A percentile compares a stretch with the other conserved stretches of the same genome.
These are phyloP conservation scores for Boletus rubropictus DNA, from an alignment of 768 basidiomycete species.

Conservation along the genomic window DNA sequence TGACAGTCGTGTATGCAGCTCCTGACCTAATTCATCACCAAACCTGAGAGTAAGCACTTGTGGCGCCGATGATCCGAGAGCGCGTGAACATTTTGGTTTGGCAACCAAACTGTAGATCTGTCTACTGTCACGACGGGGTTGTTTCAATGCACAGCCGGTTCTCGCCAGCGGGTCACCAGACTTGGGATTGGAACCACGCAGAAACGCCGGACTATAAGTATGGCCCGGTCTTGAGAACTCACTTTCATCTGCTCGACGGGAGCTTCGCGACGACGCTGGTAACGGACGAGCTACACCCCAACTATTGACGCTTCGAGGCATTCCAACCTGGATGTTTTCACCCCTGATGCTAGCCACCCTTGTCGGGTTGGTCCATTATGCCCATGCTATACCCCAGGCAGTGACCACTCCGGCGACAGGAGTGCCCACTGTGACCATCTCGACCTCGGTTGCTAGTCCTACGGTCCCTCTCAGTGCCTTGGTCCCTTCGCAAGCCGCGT, in stretches of 20 bases:
- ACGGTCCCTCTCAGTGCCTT: constrained; percentile 45
- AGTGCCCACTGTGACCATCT: constrained; percentile 37
- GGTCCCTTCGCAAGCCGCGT: constrained; percentile 59
- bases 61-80: no score
- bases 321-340: constrained; percentile 30
- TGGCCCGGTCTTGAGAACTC: neutral
- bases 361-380: constrained; percentile 8
- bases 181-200: no score
- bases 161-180: neutral
- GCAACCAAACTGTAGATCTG: no score
- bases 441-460: constrained; percentile 62
- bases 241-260: neutral
- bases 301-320: neutral
- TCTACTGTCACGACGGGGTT: no score
- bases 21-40: no score
- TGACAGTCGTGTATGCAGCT: neutral
- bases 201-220: neutral
- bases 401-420: constrained; percentile 11
- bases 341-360: constrained; percentile 10
- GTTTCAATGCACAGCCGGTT: no score
- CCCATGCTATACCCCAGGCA: constrained; percentile 16
- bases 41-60: no score
- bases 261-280: neutral
- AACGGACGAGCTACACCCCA: neutral
- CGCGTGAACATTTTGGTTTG: no score